Evolutionary conservation across 148 eudicot genomes (phyloP).

Genomic region (Rhododendron molle): DNA sequence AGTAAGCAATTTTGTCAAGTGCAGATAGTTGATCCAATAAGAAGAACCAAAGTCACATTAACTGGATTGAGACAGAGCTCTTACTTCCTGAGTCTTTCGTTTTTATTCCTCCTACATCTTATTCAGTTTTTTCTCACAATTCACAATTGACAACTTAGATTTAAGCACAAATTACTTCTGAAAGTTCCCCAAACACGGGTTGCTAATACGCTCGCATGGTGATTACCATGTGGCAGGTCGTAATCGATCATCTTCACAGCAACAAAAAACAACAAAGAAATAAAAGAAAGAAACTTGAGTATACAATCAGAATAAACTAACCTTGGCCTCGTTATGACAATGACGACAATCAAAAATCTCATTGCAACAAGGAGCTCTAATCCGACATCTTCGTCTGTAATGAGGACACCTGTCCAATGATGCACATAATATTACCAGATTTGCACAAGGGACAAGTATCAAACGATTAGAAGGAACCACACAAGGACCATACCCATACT

Average conservation of each 20-base stretch:
- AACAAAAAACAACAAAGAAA: neutral
- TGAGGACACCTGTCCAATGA: constrained; percentile 64
- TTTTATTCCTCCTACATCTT: neutral
- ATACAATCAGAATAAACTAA: constrained; percentile 21
- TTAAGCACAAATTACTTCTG: neutral
- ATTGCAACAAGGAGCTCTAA: constrained; percentile 86
- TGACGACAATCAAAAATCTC: constrained; percentile 89
- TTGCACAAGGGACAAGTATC: neutral
- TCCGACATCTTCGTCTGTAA: constrained; percentile 67
- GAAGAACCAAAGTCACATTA: neutral
- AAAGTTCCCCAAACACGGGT: neutral
- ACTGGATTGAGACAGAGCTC: no score
- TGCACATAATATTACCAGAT: neutral
- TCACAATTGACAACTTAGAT: neutral
- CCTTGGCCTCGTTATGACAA: constrained; percentile 91
- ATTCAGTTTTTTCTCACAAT: neutral
- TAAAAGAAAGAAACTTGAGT: neutral
- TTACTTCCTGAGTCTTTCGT: no score
- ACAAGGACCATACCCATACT: constrained; percentile 59
- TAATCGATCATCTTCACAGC: neutral
- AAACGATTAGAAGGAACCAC: neutral
- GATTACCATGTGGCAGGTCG: neutral
- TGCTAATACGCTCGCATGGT: neutral
- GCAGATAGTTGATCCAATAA: neutral
- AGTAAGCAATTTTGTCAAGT: neutral